Percentiles rank a stretch among this genome's conserved stretches.
Conservation (phyloP, 2,329 filamentous ascomycete species). For the Trichoderma citrinoviride region DNA sequence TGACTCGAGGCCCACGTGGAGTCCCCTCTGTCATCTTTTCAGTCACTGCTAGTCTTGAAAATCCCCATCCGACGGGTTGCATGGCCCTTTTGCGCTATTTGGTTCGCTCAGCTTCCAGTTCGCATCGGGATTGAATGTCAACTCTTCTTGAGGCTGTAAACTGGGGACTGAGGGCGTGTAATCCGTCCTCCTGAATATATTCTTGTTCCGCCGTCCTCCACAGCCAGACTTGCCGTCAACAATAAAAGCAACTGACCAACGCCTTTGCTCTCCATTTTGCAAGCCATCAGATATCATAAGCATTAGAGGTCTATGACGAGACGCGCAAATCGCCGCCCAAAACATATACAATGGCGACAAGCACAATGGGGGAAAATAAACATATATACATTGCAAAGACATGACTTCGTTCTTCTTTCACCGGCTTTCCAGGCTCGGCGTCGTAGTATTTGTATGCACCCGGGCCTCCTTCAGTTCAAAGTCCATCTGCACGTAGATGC, state of each 20-base stretch:
- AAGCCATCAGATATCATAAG: background rate
- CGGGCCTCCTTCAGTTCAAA: slow-evolving; percentile 36
- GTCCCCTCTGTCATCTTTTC: too few species aligned
- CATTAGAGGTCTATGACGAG: background rate
- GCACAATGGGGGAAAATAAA: background rate
- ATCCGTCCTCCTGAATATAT: background rate
- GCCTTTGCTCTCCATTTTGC: too few species aligned
- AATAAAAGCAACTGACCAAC: too few species aligned
- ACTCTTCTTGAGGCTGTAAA: background rate
- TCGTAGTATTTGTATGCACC: slow-evolving; percentile 12
- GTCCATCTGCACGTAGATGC: slow-evolving; percentile 39
- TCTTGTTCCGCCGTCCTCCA: background rate
- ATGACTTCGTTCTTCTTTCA: background rate
- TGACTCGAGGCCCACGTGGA: too few species aligned
- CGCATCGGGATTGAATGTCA: background rate
- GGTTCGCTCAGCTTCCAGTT: slow-evolving; percentile 1
- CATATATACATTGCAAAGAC: background rate
- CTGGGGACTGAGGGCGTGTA: background rate
- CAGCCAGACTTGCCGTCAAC: too few species aligned
- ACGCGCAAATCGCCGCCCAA: background rate
- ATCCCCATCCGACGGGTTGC: background rate
- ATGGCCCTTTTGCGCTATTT: background rate
- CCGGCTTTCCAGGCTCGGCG: background rate
- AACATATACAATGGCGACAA: background rate
- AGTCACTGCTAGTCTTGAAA: too few species aligned